phyloP scores from a whole-genome alignment of 2,329 filamentous ascomycete genomes.

The Fusarium falciforme region DNA sequence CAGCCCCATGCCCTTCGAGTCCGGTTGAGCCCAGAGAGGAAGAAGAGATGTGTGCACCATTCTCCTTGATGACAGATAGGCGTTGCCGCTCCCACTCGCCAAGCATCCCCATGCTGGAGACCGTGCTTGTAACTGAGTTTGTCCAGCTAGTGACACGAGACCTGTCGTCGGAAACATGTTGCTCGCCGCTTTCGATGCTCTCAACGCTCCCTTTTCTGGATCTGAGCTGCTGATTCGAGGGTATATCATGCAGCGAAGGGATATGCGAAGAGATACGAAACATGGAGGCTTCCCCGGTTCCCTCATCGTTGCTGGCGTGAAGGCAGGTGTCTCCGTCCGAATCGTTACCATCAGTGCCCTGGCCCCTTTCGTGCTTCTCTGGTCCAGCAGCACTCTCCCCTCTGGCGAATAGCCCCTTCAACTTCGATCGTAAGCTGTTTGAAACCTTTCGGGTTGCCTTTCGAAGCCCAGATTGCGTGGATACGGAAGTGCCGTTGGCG shows the following conservation, averaged over 20 bases:
- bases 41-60: constrained; percentile 54
- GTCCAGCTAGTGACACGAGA: constrained; percentile 81
- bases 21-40: constrained; percentile 47
- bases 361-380: constrained; percentile 11
- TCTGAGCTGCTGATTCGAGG: constrained; percentile 58
- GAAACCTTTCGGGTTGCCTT: constrained; percentile 72
- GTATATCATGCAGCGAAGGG: constrained; percentile 62
- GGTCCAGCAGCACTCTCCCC: constrained; percentile 34
- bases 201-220: constrained; percentile 68
- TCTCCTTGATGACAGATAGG: constrained; percentile 74
- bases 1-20: constrained; percentile 30
- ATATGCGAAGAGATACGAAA: constrained; percentile 61
- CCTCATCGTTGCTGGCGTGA: constrained; percentile 48
- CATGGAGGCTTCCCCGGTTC: constrained; percentile 57
- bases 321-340: constrained; percentile 47
- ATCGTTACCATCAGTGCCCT: constrained; percentile 23
- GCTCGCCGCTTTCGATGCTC: constrained; percentile 56
- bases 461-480: constrained; percentile 53
- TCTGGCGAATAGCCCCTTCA: constrained; percentile 59
- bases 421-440: constrained; percentile 67
- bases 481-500: constrained; percentile 31
- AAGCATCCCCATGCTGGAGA: constrained; percentile 54
- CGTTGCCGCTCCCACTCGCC: constrained; percentile 65
- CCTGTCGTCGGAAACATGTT: constrained; percentile 59
- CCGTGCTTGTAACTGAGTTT: constrained; percentile 69